These are phyloP conservation scores for Botrytis galanthina DNA, from an alignment of 2,329 filamentous ascomycete genomes.

Conservation along the genomic window DNA sequence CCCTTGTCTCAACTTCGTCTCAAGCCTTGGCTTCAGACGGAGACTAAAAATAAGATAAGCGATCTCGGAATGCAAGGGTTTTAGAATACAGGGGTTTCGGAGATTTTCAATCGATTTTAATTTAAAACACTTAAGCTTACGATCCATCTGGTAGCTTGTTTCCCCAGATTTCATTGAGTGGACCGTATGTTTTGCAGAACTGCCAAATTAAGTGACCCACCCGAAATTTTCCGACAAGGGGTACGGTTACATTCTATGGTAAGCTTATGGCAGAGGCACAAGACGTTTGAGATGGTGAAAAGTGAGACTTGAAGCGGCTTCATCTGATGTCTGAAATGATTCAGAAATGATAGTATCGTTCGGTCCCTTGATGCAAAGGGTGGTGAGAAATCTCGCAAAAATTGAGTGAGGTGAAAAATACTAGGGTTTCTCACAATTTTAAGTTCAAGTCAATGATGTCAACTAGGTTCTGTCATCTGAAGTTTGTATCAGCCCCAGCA, in stretches of 20 bases:
- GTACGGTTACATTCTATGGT: not conserved
- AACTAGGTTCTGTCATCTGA: constrained; percentile 9
- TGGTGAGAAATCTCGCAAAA: not conserved
- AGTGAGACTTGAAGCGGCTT: constrained; percentile 12
- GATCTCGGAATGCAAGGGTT: not conserved
- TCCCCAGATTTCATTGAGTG: constrained; percentile 13
- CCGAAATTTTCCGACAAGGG: not conserved
- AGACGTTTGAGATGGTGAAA: not conserved
- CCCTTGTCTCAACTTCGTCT: constrained; percentile 20
- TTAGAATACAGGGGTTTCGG: not conserved
- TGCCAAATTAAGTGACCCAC: not conserved
- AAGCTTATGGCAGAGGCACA: not conserved
- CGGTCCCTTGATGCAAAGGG: not conserved
- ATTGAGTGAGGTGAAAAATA: not conserved
- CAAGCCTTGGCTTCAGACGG: not conserved
- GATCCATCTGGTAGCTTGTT: constrained; percentile 17
- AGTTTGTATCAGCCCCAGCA: constrained; percentile 9
- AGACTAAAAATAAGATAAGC: constrained; percentile 10
- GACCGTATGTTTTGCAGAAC: not conserved
- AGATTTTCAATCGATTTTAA: not conserved
- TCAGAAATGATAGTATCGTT: not conserved
- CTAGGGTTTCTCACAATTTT: not conserved
- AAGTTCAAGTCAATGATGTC: not conserved
- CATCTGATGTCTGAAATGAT: constrained; percentile 15
- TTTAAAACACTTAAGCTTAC: constrained; percentile 9